phyloP scores from a whole-genome alignment of 1,284 basidiomycete species.

The Blastosporella zonata region DNA sequence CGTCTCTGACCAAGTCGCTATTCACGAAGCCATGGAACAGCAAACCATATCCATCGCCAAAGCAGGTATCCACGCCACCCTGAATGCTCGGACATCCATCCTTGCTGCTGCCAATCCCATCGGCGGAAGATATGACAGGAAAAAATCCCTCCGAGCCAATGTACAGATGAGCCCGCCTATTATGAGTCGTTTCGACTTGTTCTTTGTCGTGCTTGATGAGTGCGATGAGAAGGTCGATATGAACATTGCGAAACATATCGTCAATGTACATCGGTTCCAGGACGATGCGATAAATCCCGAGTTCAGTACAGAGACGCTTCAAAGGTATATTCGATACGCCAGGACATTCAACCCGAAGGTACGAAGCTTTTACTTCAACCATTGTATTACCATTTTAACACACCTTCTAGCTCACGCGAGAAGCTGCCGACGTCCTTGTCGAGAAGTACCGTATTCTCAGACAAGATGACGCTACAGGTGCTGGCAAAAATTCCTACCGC shows the following conservation, averaged over 20 bases:
- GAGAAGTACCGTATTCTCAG: constrained; percentile 94
- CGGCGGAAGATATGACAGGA: constrained; percentile 95
- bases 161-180: constrained; percentile 98
- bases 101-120: constrained; percentile 98
- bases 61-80: constrained; percentile 97
- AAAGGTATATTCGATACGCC: constrained; percentile 96
- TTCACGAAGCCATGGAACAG: constrained; percentile 99
- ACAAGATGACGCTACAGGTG: constrained; percentile 88
- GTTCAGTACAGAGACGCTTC: constrained; percentile 94
- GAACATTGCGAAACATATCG: constrained; percentile 96
- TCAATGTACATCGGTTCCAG: constrained; percentile 95
- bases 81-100: constrained; percentile 97
- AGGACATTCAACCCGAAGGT: constrained; percentile 97
- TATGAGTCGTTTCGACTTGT: constrained; percentile 99
- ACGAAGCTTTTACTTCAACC: constrained; percentile 15
- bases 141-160: constrained; percentile 91
- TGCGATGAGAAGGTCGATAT: constrained; percentile 93
- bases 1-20: constrained; percentile 96
- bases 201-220: constrained; percentile 98
- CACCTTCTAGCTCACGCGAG: constrained; percentile 74
- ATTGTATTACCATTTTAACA: not conserved
- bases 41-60: constrained; percentile 99
- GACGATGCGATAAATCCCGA: constrained; percentile 95
- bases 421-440: constrained; percentile 90
- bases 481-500: constrained; percentile 89